Evolutionary conservation across 192 early-diverging fungal species (phyloP), one percentile per base, ranked within the genome.

Genomic region (Coemansia sp.): DNA sequence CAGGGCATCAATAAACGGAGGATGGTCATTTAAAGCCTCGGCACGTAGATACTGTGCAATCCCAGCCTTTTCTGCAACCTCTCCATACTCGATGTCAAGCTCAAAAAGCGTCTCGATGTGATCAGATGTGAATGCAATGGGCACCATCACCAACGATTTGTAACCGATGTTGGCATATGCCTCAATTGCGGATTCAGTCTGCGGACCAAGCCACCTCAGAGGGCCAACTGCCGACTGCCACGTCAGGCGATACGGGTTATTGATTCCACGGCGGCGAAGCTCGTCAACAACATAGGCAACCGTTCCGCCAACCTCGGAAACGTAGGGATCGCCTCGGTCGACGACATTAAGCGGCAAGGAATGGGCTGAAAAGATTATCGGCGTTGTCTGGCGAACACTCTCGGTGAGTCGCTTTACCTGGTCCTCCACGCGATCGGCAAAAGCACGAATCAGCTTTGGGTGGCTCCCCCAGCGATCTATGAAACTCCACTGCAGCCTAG

Each of bases 211-310:
- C 96, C 96, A 99, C 4, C 91, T 80, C n/a, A 83, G 66, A 7
- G 95, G 95, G 2, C 96, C 96, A 5, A 97, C 96, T 53, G 96
- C 90, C 8, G 91, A 93, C 74, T 99, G 96, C 96, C 96, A 99
- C 20, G 92, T 90, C 2, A 99, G 80, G 12, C 91, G 86, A 74
- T 96, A 92, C 6, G 94, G 91, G 74, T 97, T 94, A 20, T 75
- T 75, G 68, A 86, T 72, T 9, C 86, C 83, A 2, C 95, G 84
- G 21, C 85, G 71, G 21, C 74, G 70, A 2, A 84, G 74, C 71
- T 79, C 77, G 31, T 88, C 79, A 86, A 96, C 94, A 7, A 99
- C 91, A 61, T 84, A 85, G 7, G 92, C 74, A 0, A 95, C 92
- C 0, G 90, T 96, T 0, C 91, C 90, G 29, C 90, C 91, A 0